Base-by-base conservation (phyloP, 1,284 basidiomycete species). In the Fereydounia khargensis region DNA sequence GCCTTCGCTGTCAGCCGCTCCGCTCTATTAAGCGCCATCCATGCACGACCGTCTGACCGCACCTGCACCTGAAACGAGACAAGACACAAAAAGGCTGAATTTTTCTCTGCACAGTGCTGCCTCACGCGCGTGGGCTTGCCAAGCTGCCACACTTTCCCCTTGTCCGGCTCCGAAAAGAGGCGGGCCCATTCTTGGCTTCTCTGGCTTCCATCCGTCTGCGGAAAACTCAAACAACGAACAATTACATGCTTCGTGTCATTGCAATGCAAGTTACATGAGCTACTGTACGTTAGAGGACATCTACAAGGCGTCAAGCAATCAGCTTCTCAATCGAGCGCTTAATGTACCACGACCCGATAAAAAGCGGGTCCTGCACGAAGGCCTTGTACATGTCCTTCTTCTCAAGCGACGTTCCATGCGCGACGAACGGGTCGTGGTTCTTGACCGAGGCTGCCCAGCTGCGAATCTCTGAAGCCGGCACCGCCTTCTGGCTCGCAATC, bases 401-500 rank as follows among this genome's bases (percentile, higher is more conserved):
- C 33, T 42, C 18, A 46, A 56, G 35, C 3, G 42, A 42, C 11
- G 47, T 17, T 9, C 35, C 35, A 3, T 36, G 28, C 10, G 37
- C 23, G n/a, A 49, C 40, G 19, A 61, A 56, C 16, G 59, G 59
- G 30, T 62, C 59, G 3, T 42, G 35, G 10, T 53, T 34, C 17
- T 47, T 54, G 35, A 62, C 39, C 20, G 50, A 53, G 11, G 24
- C 36, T 1, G 59, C 59, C 61, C 61, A 64, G 36, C 40, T 54
- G 4, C 61, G 39, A 7, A 64, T 47, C 27, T 52, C 38, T 9
- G 23, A 23, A 1, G 47, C 28, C 16, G 49, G 48, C 37, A 67
- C 42, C 5, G 60, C 50, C 17, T 42, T 57, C 35, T 76, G 74
- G 21, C 42, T 33, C 13, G 51, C 40, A 19, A 77, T 65, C 54